Conservation (phyloP, 371 early-diverging fungal genomes). For the Mucor lusitanicus region DNA sequence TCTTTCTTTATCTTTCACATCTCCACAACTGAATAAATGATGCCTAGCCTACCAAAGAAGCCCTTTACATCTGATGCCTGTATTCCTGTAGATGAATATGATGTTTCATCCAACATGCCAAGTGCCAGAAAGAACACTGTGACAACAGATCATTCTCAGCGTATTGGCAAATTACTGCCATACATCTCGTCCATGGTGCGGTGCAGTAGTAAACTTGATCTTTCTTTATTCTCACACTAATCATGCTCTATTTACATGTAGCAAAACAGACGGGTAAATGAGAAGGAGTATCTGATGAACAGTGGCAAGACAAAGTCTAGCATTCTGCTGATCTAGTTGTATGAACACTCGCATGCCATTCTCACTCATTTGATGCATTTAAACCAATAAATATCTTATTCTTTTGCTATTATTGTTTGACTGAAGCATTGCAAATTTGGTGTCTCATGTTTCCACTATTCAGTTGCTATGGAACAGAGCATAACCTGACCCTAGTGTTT, state of each 20-base stretch:
- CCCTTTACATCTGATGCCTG: not conserved
- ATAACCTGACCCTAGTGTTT: too few relatives aligned
- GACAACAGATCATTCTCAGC: constrained; percentile 19
- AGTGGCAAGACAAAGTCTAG: not conserved
- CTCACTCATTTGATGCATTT: too few relatives aligned
- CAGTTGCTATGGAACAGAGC: too few relatives aligned
- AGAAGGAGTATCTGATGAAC: constrained; percentile 6
- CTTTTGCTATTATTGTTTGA: too few relatives aligned
- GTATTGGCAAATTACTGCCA: constrained; percentile 16
- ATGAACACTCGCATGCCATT: not conserved
- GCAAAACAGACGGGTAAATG: constrained; percentile 14
- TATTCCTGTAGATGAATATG: not conserved
- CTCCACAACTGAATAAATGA: not conserved
- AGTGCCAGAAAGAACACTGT: not conserved
- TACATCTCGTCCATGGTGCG: constrained; percentile 24
- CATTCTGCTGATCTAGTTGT: not conserved
- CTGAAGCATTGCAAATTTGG: too few relatives aligned
- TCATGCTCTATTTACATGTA: not conserved
- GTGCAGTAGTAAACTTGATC: not conserved
- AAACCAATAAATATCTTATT: too few relatives aligned
- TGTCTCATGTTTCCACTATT: too few relatives aligned
- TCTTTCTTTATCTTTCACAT: not conserved
- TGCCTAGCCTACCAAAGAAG: not conserved
- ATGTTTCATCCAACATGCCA: not conserved
- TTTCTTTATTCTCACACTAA: not conserved